These are phyloP conservation scores for Pichia sp. DNA, from an alignment of 1,139 yeast genomes.

Conservation along the genomic window DNA sequence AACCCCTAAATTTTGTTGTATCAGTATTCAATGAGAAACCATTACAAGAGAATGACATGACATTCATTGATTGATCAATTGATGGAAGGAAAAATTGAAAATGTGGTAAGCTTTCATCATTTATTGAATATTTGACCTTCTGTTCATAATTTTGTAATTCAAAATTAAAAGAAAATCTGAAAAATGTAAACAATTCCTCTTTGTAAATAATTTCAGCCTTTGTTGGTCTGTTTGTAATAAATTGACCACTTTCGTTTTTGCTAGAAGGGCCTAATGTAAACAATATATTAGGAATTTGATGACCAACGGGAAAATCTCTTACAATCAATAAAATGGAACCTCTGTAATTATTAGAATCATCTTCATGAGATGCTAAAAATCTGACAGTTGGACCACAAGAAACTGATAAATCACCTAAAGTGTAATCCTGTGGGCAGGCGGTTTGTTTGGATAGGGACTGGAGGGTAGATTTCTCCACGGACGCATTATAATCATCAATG, in stretches of 20 bases:
- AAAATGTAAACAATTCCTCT: constrained; percentile 51
- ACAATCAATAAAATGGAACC: constrained; percentile 61
- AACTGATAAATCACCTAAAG: constrained; percentile 36
- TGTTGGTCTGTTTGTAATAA: background rate
- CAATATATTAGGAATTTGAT: constrained; percentile 9
- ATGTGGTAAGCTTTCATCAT: constrained; percentile 32
- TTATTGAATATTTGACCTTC: constrained; percentile 53
- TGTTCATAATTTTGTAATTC: constrained; percentile 45
- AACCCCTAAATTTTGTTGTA: constrained; percentile 59
- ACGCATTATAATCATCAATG: constrained; percentile 18
- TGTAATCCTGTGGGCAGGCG: constrained; percentile 22
- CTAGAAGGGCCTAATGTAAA: constrained; percentile 10
- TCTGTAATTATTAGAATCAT: constrained; percentile 45
- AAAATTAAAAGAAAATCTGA: constrained; percentile 55
- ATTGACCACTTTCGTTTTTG: background rate
- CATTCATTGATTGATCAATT: constrained; percentile 59
- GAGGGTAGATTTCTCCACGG: constrained; percentile 19
- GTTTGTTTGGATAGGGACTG: constrained; percentile 12
- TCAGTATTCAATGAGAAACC: constrained; percentile 78
- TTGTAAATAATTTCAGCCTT: constrained; percentile 33
- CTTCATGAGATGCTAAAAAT: constrained; percentile 53
- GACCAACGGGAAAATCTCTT: constrained; percentile 27
- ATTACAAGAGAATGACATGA: constrained; percentile 80
- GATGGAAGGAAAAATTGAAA: constrained; percentile 57
- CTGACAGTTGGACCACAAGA: constrained; percentile 77